Base-by-base conservation (phyloP, 75 land plant species). In the Pseudotsuga menziesii region DNA sequence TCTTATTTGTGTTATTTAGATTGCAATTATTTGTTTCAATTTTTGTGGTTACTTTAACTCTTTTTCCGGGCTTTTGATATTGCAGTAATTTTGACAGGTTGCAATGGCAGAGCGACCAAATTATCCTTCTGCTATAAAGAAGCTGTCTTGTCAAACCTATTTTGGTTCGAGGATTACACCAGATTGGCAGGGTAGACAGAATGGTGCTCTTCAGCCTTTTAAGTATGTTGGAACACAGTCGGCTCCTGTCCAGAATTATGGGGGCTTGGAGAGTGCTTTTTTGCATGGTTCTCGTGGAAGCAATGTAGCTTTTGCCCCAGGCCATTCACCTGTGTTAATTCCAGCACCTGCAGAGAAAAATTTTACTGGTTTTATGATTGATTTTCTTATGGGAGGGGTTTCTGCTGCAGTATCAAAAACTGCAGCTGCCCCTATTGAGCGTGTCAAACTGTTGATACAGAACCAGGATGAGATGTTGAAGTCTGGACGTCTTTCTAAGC, bases 381-480 rank as follows among this genome's bases (percentile, higher is more conserved):
- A 79, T 66, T 89, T 89, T 62, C 73, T 87, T 20, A 89, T 89
- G 90, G 90, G 90, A 27, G 90, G 90, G 17, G 90, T 89, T 19
- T 87, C 90, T 15, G 90, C 87, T 56, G 90, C 90, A 0, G 87
- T 87, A n/a, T 87, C 86, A 9, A 89, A 89, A 73, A 89, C 90
- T 17, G 90, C 84, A 2, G 86, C 84, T 57, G 90, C 90, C 76
- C 90, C 90, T 26, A 85, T 88, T 73, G 90, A 89, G 76, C 83
- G 90, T 55, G 84, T 89, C 17, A 89, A 89, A 83, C 86, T 89
- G 8, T 78, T 87, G 83, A 88, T 89, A 32, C 90, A 89, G 76
- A 89, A 87, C 78, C 90, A 87, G 76, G 90, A 88, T 77, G 90
- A 89, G 63, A 89, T 87, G 90, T 25, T 87, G 69, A 89, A 84